Conservation (phyloP, 2,329 filamentous ascomycete genomes). For the Aspergillus brasiliensis region DNA sequence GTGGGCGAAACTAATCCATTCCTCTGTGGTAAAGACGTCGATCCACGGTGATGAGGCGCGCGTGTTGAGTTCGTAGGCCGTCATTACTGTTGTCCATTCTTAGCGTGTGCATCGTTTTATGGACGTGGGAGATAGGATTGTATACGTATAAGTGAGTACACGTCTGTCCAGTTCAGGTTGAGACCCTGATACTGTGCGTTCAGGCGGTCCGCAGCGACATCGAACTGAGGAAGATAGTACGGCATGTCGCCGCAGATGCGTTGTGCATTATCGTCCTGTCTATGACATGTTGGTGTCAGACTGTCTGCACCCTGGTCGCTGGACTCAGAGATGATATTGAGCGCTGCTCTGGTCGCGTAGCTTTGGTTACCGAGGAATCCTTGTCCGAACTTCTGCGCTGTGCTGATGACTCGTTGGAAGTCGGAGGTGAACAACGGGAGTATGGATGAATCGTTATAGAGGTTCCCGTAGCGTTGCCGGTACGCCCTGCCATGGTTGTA, state of each 20-base stretch:
- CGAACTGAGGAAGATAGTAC: slow-evolving; percentile 15
- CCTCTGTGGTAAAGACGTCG: slow-evolving; percentile 25
- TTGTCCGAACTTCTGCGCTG: slow-evolving; percentile 25
- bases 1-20: slow-evolving; percentile 26
- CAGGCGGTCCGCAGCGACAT: slow-evolving; percentile 23
- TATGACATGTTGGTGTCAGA: slow-evolving; percentile 22
- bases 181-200: slow-evolving; percentile 25
- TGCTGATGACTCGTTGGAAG: slow-evolving; percentile 24
- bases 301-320: slow-evolving; percentile 24
- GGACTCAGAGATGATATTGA: slow-evolving; percentile 27
- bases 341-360: slow-evolving; percentile 23
- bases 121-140: neutral
- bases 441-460: slow-evolving; percentile 17
- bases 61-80: slow-evolving; percentile 23
- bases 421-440: slow-evolving; percentile 23
- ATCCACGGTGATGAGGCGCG: slow-evolving; percentile 26
- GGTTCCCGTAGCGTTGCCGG: slow-evolving; percentile 22
- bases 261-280: slow-evolving; percentile 8
- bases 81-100: slow-evolving; percentile 17
- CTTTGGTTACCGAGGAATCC: slow-evolving; percentile 26
- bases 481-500: slow-evolving; percentile 23
- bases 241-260: slow-evolving; percentile 16
- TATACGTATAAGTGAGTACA: slow-evolving; percentile 26
- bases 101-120: neutral
- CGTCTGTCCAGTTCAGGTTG: slow-evolving; percentile 19